phyloP scores from a whole-genome alignment of 2,329 filamentous ascomycete genomes.

The Metarhizium robertsii region DNA sequence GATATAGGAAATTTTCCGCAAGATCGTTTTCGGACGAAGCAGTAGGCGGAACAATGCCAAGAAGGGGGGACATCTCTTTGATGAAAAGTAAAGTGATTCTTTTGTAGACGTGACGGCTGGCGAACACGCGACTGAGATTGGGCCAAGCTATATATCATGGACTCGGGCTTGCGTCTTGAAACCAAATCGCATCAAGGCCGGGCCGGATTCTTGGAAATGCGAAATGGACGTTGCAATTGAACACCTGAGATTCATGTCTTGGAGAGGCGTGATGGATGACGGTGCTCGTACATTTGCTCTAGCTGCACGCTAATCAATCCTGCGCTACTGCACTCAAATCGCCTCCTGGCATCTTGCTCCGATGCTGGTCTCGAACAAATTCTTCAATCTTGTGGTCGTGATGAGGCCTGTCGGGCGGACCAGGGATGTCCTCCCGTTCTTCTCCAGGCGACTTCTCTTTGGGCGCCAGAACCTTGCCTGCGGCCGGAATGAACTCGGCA shows the following conservation, averaged over 20 bases:
- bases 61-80: constrained; percentile 42
- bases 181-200: no score
- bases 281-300: not conserved
- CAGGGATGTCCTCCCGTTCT: constrained; percentile 14
- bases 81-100: not conserved
- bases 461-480: constrained; percentile 30
- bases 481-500: constrained; percentile 33
- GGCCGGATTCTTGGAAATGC: no score
- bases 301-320: constrained; percentile 9
- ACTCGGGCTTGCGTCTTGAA: no score
- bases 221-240: no score
- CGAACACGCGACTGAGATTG: not conserved
- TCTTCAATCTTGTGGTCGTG: constrained; percentile 42
- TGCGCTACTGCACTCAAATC: constrained; percentile 7
- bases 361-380: constrained; percentile 43
- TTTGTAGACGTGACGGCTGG: not conserved
- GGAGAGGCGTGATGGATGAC: not conserved
- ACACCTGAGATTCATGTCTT: no score
- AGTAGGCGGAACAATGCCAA: constrained; percentile 48
- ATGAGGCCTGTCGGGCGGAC: constrained; percentile 32
- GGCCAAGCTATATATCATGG: no score
- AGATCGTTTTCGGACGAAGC: constrained; percentile 20
- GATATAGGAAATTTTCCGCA: constrained; percentile 54
- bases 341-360: constrained; percentile 27
- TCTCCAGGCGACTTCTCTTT: constrained; percentile 18